Percentiles rank a stretch among this genome's conserved stretches.
Conservation (phyloP, 306 rosid species). For the Vigna unguiculata region DNA sequence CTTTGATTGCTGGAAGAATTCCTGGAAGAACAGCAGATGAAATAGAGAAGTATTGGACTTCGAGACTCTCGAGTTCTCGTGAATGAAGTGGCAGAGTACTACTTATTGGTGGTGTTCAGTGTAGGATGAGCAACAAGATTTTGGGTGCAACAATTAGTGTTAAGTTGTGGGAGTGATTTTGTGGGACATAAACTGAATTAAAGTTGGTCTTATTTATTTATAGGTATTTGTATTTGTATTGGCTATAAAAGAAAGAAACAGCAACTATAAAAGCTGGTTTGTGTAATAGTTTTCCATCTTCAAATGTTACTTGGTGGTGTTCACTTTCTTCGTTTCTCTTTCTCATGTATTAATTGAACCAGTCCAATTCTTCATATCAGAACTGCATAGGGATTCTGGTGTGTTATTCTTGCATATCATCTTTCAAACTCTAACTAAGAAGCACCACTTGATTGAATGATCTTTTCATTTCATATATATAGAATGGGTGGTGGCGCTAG, state of each 20-base stretch:
- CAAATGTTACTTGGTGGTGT: conserved; percentile 29
- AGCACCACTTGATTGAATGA: no score
- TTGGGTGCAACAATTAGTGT: conserved; percentile 38
- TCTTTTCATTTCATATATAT: no score
- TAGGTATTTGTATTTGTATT: conserved; percentile 21
- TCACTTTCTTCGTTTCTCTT: background rate
- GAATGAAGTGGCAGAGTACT: conserved; percentile 40
- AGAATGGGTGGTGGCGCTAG: no score
- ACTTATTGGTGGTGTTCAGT: conserved; percentile 22
- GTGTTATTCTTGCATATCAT: background rate
- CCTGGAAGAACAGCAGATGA: conserved; percentile 97
- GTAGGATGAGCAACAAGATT: conserved; percentile 47
- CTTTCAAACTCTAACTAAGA: no score
- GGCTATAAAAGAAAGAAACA: conserved; percentile 25
- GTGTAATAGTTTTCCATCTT: conserved; percentile 43
- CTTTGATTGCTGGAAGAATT: conserved; percentile 91
- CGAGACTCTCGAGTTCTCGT: conserved; percentile 63
- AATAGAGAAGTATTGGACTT: conserved; percentile 83
- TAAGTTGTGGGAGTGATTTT: conserved; percentile 35
- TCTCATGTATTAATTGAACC: background rate
- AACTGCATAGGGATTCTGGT: background rate
- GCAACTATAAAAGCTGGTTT: conserved; percentile 18
- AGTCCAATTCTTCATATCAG: background rate
- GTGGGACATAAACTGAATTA: conserved; percentile 13
- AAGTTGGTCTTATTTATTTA: conserved; percentile 28